Conservation (phyloP, 768 basidiomycete species). For the Scleroderma citrinum region DNA sequence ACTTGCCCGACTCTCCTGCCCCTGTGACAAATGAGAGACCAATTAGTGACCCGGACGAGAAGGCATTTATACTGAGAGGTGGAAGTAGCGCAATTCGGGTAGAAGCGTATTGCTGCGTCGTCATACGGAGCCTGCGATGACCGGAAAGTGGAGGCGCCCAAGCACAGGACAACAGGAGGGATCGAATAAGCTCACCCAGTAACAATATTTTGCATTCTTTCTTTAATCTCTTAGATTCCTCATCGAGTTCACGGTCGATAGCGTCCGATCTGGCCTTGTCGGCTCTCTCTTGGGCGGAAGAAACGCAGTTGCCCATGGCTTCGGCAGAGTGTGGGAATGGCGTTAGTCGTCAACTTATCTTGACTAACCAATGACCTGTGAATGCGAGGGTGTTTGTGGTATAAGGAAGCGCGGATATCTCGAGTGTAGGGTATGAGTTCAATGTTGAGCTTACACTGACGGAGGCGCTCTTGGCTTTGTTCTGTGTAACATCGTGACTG, state of each 20-base stretch:
- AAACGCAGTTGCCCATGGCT: slow-evolving; percentile 66
- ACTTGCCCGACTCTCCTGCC: slow-evolving; percentile 92
- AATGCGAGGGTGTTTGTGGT: too few relatives aligned
- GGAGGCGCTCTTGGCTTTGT: neutral
- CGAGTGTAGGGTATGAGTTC: too few relatives aligned
- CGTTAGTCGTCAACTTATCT: too few relatives aligned
- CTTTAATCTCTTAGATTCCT: slow-evolving; percentile 75
- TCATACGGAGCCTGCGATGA: neutral
- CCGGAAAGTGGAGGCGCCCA: slow-evolving; percentile 8
- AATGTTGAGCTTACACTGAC: slow-evolving; percentile 1
- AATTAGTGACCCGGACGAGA: neutral
- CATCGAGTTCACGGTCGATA: slow-evolving; percentile 82
- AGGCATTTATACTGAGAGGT: neutral
- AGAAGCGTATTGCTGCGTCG: neutral
- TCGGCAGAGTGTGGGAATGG: neutral
- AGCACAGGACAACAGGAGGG: slow-evolving; percentile 1
- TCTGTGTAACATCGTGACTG: neutral
- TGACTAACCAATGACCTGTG: too few relatives aligned
- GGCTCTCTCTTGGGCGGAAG: slow-evolving; percentile 45
- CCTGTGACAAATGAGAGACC: slow-evolving; percentile 40
- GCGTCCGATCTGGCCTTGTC: slow-evolving; percentile 60
- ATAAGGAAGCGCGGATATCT: too few relatives aligned
- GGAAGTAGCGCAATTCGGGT: neutral
- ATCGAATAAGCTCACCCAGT: slow-evolving; percentile 53
- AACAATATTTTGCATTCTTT: slow-evolving; percentile 91